These are phyloP conservation scores for Heterococcus sp. DNA, from an alignment of 108 stramenopile genomes.

Conservation along the genomic window DNA sequence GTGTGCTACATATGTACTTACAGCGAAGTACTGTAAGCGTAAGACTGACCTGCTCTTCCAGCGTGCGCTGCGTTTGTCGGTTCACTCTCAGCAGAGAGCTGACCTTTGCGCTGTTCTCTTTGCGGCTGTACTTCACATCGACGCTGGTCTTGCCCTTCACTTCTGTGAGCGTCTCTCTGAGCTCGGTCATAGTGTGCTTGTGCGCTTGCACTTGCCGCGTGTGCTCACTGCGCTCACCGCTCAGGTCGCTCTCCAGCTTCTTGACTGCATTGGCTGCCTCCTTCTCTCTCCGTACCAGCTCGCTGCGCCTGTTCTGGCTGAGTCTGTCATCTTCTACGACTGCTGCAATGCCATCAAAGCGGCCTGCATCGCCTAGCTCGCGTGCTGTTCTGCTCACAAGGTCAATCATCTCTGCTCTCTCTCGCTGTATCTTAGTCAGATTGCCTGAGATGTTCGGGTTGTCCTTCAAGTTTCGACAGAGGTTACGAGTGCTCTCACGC, in stretches of 20 bases:
- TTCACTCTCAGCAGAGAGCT: conserved; percentile 39
- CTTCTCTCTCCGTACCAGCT: conserved; percentile 51
- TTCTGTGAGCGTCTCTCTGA: conserved; percentile 42
- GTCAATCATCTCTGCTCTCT: conserved; percentile 59
- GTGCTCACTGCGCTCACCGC: conserved; percentile 45
- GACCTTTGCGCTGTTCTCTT: conserved; percentile 45
- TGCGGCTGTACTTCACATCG: conserved; percentile 55
- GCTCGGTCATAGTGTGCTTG: conserved; percentile 46
- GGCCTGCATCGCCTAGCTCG: conserved; percentile 36
- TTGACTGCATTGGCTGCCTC: conserved; percentile 48
- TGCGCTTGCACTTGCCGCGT: conserved; percentile 47
- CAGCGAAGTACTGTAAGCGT: neutral
- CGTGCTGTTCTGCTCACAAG: conserved; percentile 42
- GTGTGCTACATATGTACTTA: neutral
- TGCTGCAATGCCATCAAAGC: conserved; percentile 15
- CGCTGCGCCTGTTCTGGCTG: conserved; percentile 41
- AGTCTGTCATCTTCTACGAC: conserved; percentile 55
- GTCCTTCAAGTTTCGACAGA: conserved; percentile 63
- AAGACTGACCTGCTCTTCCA: conserved; percentile 16
- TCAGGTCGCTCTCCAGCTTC: conserved; percentile 48
- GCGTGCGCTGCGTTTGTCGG: conserved; percentile 23
- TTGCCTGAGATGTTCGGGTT: conserved; percentile 67
- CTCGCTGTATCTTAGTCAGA: conserved; percentile 62
- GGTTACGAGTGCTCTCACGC: conserved; percentile 60
- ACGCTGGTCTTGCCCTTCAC: conserved; percentile 30